These are phyloP conservation scores for Drosera spatulata DNA, from an alignment of 179 eudicot genomes.

Conservation along the genomic window DNA sequence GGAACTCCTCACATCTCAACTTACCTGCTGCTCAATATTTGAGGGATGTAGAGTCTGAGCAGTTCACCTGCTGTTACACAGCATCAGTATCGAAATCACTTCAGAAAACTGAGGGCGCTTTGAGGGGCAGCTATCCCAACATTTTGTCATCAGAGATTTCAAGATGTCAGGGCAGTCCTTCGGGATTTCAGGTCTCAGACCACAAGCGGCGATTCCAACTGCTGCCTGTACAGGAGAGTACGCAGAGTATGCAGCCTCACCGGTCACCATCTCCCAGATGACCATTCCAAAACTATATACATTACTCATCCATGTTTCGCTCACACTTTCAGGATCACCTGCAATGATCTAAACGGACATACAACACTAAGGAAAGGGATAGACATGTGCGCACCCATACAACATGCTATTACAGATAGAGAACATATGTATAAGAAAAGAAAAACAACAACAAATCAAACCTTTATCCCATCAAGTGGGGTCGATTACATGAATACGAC, in stretches of 20 bases:
- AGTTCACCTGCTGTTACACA: constrained; percentile 19
- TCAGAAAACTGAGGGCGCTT: constrained; percentile 82
- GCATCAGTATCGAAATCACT: constrained; percentile 40
- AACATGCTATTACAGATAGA: not conserved
- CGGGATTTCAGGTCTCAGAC: constrained; percentile 94
- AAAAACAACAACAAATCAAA: too few species aligned
- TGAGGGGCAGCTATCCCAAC: constrained; percentile 83
- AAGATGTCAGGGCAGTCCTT: constrained; percentile 78
- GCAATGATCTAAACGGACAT: constrained; percentile 60
- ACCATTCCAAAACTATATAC: too few species aligned
- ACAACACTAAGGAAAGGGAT: constrained; percentile 1
- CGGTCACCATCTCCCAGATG: constrained; percentile 87
- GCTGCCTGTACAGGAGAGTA: constrained; percentile 37
- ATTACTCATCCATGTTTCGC: constrained; percentile 31
- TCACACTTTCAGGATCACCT: constrained; percentile 83
- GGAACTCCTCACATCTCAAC: too few species aligned
- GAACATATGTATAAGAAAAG: not conserved
- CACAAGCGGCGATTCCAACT: constrained; percentile 86
- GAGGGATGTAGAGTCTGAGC: not conserved
- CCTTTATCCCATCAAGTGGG: too few species aligned
- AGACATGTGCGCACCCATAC: not conserved
- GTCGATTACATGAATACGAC: too few species aligned
- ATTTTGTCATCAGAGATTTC: constrained; percentile 57
- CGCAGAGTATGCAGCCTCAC: constrained; percentile 86
- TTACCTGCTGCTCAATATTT: constrained; percentile 25